phyloP scores from a whole-genome alignment of 495 filamentous ascomycete species.

The Xeromyces bisporus region DNA sequence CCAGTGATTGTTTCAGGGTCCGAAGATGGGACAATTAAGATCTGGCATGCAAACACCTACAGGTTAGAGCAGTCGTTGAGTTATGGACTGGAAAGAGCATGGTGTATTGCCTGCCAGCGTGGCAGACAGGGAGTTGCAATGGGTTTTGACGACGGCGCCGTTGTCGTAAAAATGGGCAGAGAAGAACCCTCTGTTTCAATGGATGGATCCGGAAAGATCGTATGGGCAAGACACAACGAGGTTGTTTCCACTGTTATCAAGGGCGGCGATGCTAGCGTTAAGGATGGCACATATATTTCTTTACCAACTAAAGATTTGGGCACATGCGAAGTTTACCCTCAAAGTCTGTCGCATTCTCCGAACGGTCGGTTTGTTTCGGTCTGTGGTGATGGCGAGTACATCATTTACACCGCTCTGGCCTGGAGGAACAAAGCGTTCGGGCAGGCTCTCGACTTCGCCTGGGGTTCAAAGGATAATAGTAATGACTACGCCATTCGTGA shows the following conservation, averaged over 20 bases:
- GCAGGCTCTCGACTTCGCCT: conserved; percentile 86
- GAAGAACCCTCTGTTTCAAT: conserved; percentile 97
- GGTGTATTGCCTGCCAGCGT: conserved; percentile 91
- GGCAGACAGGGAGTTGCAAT: conserved; percentile 88
- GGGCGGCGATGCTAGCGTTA: conserved; percentile 61
- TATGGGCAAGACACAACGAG: conserved; percentile 89
- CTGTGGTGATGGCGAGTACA: conserved; percentile 95
- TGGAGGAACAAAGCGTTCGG: conserved; percentile 98
- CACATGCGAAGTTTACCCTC: conserved; percentile 90
- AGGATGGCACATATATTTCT: conserved; percentile 74
- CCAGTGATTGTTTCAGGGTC: conserved; percentile 98
- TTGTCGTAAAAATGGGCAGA: conserved; percentile 92
- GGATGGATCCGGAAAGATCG: conserved; percentile 86
- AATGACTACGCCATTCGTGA: conserved; percentile 97
- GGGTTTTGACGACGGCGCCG: conserved; percentile 94
- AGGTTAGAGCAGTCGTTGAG: conserved; percentile 86
- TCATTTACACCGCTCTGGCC: conserved; percentile 92
- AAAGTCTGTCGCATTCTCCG: conserved; percentile 83
- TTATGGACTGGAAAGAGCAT: conserved; percentile 89
- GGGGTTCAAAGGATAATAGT: conserved; percentile 94
- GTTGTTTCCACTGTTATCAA: conserved; percentile 92
- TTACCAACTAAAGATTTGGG: conserved; percentile 89
- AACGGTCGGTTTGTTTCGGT: conserved; percentile 96
- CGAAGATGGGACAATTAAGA: conserved; percentile 93
- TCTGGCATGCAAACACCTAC: conserved; percentile 98